Percentiles rank a stretch among this genome's conserved stretches.
Conservation (phyloP, 129 eudicot genomes). For the Flaveria brownii region DNA sequence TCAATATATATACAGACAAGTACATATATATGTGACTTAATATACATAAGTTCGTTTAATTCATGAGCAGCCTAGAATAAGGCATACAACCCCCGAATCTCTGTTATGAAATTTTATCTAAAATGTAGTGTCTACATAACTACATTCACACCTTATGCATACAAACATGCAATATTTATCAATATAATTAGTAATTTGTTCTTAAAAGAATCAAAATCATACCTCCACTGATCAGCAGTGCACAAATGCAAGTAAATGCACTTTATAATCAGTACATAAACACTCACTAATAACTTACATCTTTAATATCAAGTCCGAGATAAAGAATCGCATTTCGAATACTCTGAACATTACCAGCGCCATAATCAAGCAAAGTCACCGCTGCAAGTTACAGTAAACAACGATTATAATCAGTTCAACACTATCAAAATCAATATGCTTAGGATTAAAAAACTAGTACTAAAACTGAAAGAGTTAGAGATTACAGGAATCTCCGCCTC, state of each 20-base stretch:
- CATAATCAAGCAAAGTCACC: slow-evolving; percentile 94
- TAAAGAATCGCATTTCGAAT: slow-evolving; percentile 86
- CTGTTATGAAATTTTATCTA: neutral
- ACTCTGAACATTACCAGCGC: slow-evolving; percentile 97
- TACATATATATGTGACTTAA: too few relatives aligned
- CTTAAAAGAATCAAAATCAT: neutral
- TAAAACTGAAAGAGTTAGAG: slow-evolving; percentile 1
- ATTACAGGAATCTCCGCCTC: slow-evolving; percentile 51
- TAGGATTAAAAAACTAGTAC: neutral
- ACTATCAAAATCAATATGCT: neutral
- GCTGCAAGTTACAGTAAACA: neutral
- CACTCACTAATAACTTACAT: slow-evolving; percentile 40
- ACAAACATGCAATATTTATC: neutral
- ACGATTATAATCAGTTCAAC: neutral
- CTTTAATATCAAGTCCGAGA: slow-evolving; percentile 77
- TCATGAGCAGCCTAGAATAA: neutral
- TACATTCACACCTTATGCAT: neutral
- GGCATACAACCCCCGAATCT: neutral
- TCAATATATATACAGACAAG: neutral
- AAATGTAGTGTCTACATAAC: neutral
- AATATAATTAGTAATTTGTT: neutral
- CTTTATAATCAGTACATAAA: neutral
- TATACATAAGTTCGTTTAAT: too few relatives aligned
- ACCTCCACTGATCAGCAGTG: neutral
- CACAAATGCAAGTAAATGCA: neutral